phyloP scores from a whole-genome alignment of 2,329 filamentous ascomycete species.

The Mycosphaerella arachidis region DNA sequence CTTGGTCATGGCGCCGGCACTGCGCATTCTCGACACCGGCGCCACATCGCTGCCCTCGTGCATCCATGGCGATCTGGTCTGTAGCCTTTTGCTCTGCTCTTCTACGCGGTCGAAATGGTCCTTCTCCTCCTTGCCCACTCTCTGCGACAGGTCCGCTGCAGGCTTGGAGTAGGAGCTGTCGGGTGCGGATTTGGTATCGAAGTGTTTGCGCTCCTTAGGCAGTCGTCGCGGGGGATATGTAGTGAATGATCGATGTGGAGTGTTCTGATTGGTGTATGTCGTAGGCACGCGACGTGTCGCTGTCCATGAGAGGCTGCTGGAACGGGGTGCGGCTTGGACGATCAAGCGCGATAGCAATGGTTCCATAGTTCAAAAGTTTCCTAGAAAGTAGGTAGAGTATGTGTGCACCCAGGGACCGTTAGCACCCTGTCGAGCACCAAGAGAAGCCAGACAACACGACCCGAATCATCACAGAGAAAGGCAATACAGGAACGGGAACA shows the following conservation, averaged over 20 bases:
- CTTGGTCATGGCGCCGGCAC: constrained; percentile 60
- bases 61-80: constrained; percentile 62
- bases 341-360: constrained; percentile 26
- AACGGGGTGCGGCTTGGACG: constrained; percentile 23
- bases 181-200: constrained; percentile 19
- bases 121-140: constrained; percentile 44
- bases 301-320: constrained; percentile 1
- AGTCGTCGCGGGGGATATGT: constrained; percentile 4
- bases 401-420: background rate
- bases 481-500: background rate
- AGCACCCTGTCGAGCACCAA: background rate
- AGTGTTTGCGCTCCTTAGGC: constrained; percentile 16
- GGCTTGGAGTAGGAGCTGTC: constrained; percentile 32
- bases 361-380: constrained; percentile 19
- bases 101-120: constrained; percentile 42
- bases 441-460: background rate
- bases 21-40: constrained; percentile 50
- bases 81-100: constrained; percentile 50
- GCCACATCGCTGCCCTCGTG: constrained; percentile 56
- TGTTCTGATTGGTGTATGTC: constrained; percentile 3
- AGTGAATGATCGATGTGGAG: constrained; percentile 7
- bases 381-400: background rate
- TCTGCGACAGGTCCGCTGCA: constrained; percentile 40
- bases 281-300: constrained; percentile 16
- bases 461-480: background rate